These are phyloP conservation scores for Taiozyma onychis DNA, from an alignment of 1,139 yeast genomes.

Conservation along the genomic window DNA sequence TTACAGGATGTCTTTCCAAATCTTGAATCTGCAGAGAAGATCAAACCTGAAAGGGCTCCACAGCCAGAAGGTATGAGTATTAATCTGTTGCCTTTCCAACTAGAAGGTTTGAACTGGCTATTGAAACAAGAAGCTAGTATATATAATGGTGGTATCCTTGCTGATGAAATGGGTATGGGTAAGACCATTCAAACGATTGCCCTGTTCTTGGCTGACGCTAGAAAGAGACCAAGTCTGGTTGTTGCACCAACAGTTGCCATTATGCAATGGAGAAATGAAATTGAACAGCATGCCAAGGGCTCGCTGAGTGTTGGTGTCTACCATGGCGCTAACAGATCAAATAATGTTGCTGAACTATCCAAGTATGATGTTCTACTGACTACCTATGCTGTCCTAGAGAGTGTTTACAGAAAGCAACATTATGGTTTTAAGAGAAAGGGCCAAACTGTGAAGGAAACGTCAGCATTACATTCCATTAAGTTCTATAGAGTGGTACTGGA, in stretches of 20 bases:
- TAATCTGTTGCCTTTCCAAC: slow-evolving; percentile 78
- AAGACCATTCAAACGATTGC: slow-evolving; percentile 95
- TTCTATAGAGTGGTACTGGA: slow-evolving; percentile 89
- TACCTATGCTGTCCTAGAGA: slow-evolving; percentile 87
- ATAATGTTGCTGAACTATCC: slow-evolving; percentile 47
- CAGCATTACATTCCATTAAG: slow-evolving; percentile 66
- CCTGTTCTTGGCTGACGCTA: slow-evolving; percentile 62
- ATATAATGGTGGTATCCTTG: slow-evolving; percentile 88
- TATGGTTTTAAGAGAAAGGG: slow-evolving; percentile 76
- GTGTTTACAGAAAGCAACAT: slow-evolving; percentile 74
- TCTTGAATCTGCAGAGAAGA: slow-evolving; percentile 44
- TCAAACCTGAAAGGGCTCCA: slow-evolving; percentile 51
- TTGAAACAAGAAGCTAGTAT: slow-evolving; percentile 71
- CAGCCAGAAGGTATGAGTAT: slow-evolving; percentile 82
- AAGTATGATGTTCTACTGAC: slow-evolving; percentile 81
- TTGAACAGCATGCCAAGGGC: slow-evolving; percentile 75
- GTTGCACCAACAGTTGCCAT: slow-evolving; percentile 97
- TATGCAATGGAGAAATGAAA: slow-evolving; percentile 97
- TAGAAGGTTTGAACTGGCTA: slow-evolving; percentile 91
- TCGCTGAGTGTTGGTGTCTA: slow-evolving; percentile 60
- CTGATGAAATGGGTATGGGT: slow-evolving; percentile 99
- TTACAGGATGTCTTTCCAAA: slow-evolving; percentile 66
- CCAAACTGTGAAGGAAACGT: slow-evolving; percentile 67
- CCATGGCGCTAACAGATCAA: slow-evolving; percentile 80
- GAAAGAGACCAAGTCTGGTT: slow-evolving; percentile 73